phyloP scores from a whole-genome alignment of 2,329 filamentous ascomycete genomes.

The Monilinia aucupariae region DNA sequence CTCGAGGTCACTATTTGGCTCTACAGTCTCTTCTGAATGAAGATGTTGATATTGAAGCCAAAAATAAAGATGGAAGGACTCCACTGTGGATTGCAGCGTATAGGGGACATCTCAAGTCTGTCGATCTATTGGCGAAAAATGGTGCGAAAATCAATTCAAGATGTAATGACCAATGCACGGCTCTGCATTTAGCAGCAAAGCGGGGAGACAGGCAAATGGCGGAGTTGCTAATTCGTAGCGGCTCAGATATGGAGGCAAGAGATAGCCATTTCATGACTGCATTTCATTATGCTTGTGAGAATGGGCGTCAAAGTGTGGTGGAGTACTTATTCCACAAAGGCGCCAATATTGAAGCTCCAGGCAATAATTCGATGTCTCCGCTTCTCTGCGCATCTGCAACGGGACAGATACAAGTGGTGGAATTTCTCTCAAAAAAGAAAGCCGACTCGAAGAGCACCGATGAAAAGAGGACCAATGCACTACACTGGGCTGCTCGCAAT shows the following conservation, averaged over 20 bases:
- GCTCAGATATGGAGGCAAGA: slow-evolving; percentile 15
- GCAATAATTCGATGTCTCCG: slow-evolving; percentile 13
- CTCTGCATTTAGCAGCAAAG: slow-evolving; percentile 17
- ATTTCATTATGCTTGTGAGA: slow-evolving; percentile 15
- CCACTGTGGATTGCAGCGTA: slow-evolving; percentile 16
- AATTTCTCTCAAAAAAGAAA: slow-evolving; percentile 14
- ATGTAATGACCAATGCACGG: slow-evolving; percentile 16
- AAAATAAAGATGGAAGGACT: slow-evolving; percentile 8
- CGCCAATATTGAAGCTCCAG: slow-evolving; percentile 9
- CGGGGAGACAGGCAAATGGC: slow-evolving; percentile 13
- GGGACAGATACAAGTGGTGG: slow-evolving; percentile 6
- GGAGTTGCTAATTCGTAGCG: slow-evolving; percentile 14
- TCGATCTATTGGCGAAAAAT: slow-evolving; percentile 14
- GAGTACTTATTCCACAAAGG: slow-evolving; percentile 16
- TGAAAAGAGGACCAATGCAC: not conserved
- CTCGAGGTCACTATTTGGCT: not conserved
- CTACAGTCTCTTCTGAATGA: slow-evolving; percentile 4
- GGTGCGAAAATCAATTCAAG: slow-evolving; percentile 16
- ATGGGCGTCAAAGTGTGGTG: not conserved
- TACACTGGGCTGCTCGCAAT: slow-evolving; percentile 1
- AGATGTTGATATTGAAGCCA: slow-evolving; percentile 9
- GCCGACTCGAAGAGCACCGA: not conserved
- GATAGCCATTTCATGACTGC: slow-evolving; percentile 17
- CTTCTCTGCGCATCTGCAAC: slow-evolving; percentile 13
- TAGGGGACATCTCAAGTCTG: slow-evolving; percentile 15